phyloP scores from a whole-genome alignment of 2,329 filamentous ascomycete species.

The Fusarium sororula region DNA sequence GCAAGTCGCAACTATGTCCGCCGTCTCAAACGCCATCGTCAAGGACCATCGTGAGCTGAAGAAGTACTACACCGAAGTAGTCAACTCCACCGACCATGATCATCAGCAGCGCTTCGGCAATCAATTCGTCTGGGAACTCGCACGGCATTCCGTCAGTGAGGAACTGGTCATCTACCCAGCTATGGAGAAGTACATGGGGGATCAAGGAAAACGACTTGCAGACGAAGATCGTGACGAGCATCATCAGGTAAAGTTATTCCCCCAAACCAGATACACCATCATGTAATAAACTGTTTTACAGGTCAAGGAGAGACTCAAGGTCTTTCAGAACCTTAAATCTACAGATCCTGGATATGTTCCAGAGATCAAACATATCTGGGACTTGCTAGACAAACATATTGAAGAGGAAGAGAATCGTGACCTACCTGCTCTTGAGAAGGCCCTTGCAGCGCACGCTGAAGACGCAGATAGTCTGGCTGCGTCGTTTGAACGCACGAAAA shows the following conservation, averaged over 20 bases:
- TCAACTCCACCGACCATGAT: conserved; percentile 48
- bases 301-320: conserved; percentile 61
- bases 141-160: conserved; percentile 58
- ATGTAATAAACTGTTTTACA: conserved; percentile 32
- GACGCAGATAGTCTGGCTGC: conserved; percentile 45
- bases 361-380: conserved; percentile 55
- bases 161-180: conserved; percentile 64
- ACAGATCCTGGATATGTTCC: conserved; percentile 53
- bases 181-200: conserved; percentile 57
- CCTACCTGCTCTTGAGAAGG: conserved; percentile 57
- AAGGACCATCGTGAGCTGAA: conserved; percentile 46
- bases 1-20: conserved; percentile 1
- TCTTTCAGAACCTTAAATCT: conserved; percentile 57
- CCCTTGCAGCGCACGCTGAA: neutral
- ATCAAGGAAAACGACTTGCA: conserved; percentile 54
- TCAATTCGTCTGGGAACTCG: conserved; percentile 59
- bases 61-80: conserved; percentile 54
- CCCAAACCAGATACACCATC: too few relatives aligned
- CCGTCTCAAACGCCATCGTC: conserved; percentile 38
- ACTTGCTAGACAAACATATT: conserved; percentile 56
- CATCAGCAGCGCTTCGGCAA: conserved; percentile 55
- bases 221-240: conserved; percentile 60
- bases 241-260: conserved; percentile 47
- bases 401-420: conserved; percentile 61
- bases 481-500: conserved; percentile 62